Evolutionary conservation across 1,284 basidiomycete species (phyloP).

Genomic region (Marasmius oreades): DNA sequence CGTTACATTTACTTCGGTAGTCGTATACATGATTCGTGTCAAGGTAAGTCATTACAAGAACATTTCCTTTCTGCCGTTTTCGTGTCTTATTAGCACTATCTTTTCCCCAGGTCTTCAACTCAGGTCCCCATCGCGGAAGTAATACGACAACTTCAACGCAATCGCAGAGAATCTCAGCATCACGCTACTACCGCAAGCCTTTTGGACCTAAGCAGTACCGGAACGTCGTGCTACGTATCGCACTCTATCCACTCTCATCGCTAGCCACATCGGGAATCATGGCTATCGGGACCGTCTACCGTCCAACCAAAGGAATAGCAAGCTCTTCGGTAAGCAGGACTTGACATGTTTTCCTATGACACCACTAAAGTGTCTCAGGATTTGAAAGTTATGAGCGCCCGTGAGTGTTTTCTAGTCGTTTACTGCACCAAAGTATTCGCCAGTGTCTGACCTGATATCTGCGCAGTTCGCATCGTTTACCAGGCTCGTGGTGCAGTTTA

Average conservation of each 20-base stretch:
- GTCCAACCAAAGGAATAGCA: too few species aligned
- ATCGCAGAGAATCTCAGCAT: background rate
- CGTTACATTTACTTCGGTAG: background rate
- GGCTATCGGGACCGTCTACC: background rate
- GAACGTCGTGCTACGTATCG: background rate
- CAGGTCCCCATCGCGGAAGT: background rate
- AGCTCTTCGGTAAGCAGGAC: too few species aligned
- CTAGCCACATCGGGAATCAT: background rate
- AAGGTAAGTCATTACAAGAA: background rate
- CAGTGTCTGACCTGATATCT: too few species aligned
- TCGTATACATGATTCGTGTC: background rate
- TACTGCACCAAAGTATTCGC: too few species aligned
- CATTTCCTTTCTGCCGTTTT: too few species aligned
- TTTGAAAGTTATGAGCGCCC: too few species aligned
- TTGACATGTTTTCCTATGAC: too few species aligned
- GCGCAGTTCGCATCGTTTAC: too few species aligned
- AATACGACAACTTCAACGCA: background rate
- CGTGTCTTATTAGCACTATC: background rate
- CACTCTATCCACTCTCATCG: background rate
- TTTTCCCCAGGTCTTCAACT: background rate
- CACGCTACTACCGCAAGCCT: background rate
- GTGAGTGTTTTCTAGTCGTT: too few species aligned
- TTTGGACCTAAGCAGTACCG: background rate
- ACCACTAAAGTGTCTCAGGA: too few species aligned
- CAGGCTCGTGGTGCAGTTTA: too few species aligned